Conservation (phyloP, 75 land plant species). For the Adiantum capillusveneris region DNA sequence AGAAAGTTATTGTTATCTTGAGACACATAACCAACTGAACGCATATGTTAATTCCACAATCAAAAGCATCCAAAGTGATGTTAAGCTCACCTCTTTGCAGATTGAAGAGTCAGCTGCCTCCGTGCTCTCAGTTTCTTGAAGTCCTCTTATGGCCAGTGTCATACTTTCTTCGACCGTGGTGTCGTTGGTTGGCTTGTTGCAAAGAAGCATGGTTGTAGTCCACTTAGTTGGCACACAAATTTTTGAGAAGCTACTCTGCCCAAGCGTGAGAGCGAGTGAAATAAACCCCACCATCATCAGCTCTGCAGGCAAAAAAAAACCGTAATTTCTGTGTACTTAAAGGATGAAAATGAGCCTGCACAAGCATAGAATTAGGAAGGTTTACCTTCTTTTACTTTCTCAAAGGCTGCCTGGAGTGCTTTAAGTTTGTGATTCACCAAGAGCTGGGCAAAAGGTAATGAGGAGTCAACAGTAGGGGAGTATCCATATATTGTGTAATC, state of each 20-base stretch:
- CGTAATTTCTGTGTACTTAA: not conserved
- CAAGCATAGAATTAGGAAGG: not conserved
- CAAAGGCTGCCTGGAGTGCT: conserved; percentile 35
- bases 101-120: no score
- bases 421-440: conserved; percentile 27
- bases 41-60: no score
- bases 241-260: not conserved
- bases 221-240: not conserved
- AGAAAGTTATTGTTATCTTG: no score
- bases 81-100: no score
- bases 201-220: not conserved
- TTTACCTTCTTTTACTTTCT: conserved; percentile 52
- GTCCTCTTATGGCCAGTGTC: no score
- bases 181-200: not conserved
- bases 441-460: conserved; percentile 14
- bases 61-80: no score
- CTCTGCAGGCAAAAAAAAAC: conserved; percentile 6
- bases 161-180: no score
- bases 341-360: not conserved
- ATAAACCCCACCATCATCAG: not conserved
- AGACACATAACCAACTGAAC: no score
- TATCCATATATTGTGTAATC: no score
- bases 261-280: not conserved
- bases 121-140: no score
- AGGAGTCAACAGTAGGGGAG: no score